Evolutionary conservation across 768 basidiomycete genomes (phyloP), one percentile per base, ranked within the genome.

Genomic region (Pleurotus tuber-regium): DNA sequence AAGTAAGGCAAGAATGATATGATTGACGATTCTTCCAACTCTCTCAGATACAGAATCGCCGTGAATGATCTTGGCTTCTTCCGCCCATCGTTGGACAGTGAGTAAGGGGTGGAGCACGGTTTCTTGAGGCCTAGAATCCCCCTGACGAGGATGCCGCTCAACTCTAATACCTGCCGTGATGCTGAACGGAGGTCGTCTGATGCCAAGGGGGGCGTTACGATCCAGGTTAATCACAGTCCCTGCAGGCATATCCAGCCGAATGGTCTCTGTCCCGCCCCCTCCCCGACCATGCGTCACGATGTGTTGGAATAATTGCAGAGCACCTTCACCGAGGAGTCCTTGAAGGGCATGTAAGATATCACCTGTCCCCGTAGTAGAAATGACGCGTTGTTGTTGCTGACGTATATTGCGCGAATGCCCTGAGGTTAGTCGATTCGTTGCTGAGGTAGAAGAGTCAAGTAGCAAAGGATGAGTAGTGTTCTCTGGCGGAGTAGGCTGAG

Each of bases 1-100:
- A 26, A 96, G 75, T 28, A 98, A 72, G 4, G 83, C 79, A 29
- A 94, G 67, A 19, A 80, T 66, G 41, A 92, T 71, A 61, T 94
- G 90, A 58, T 87, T 86, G 23, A 75, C 71, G 11, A 97, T 62
- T 58, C 82, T 89, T 19, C 67, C 73, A 16, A 83, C 74, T 16
- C 92, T 79, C 52, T 89, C 84, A 9, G 77, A 66, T 7, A 85
- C 80, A 53, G 87, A 87, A 56, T 84, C 83, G 12, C 89, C 86
- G 52, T 92, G 85, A 19, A 90, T 69, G 26, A 90, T 84, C 61
- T 88, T 90, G 54, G 82, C 83, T 66, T 96, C 94, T 63, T 96
- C 93, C 1, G 80, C 72, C 95, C 95, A 98, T 52, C 95, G 81
- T 60, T 92, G 89, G 25, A 86, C 63, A 1, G 94, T 96, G 8